A percentile compares a stretch with the other conserved stretches of the same genome.
These are phyloP conservation scores for Clitoria ternatea DNA, from an alignment of 306 rosid species.

Conservation along the genomic window DNA sequence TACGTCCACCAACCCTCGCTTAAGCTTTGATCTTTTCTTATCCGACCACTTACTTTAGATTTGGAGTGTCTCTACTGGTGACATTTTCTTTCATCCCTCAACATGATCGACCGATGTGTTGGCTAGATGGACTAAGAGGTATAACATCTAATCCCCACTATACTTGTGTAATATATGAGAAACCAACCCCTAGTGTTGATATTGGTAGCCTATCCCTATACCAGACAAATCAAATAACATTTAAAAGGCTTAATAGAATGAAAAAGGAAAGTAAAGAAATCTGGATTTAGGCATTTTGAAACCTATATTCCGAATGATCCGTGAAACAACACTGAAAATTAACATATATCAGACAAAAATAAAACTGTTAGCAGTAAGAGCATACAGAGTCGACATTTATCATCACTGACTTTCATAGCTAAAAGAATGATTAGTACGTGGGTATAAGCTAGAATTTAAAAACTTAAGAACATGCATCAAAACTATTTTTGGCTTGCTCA, in stretches of 20 bases:
- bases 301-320: constrained; percentile 65
- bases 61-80: too few relatives aligned
- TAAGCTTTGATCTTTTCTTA: too few relatives aligned
- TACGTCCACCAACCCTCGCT: too few relatives aligned
- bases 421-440: neutral
- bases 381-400: neutral
- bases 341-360: constrained; percentile 1
- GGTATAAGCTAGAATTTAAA: neutral
- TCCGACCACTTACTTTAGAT: too few relatives aligned
- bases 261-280: neutral
- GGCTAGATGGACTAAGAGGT: too few relatives aligned
- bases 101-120: too few relatives aligned
- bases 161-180: too few relatives aligned
- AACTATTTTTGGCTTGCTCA: neutral
- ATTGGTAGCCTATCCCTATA: too few relatives aligned
- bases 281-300: neutral
- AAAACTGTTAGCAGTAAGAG: neutral
- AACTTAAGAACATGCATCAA: neutral
- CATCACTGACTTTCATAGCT: neutral
- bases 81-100: too few relatives aligned
- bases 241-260: neutral
- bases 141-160: too few relatives aligned
- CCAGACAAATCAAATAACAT: too few relatives aligned
- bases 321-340: constrained; percentile 41
- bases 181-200: too few relatives aligned